phyloP scores from a whole-genome alignment of 805 yeast species.

The Yamadazyma laniorum region DNA sequence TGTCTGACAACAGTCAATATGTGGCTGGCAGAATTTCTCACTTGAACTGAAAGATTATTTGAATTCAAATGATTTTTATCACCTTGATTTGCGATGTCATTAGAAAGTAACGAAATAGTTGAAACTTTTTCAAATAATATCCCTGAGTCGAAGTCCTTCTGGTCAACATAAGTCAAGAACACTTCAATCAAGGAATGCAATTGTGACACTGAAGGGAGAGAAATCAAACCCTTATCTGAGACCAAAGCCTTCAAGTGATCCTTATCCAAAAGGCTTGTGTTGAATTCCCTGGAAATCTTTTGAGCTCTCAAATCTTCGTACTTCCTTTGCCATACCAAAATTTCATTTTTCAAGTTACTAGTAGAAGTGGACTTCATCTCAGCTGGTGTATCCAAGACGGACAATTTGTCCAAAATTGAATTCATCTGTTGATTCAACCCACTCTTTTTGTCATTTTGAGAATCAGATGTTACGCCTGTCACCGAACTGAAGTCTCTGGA shows the following conservation, averaged over 20 bases:
- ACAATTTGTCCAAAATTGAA: slow-evolving; percentile 25
- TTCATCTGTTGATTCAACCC: slow-evolving; percentile 18
- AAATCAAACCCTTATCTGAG: slow-evolving; percentile 44
- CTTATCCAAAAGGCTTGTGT: slow-evolving; percentile 17
- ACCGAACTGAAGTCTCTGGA: slow-evolving; percentile 11
- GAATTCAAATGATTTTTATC: slow-evolving; percentile 22
- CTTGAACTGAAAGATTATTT: slow-evolving; percentile 43
- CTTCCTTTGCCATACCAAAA: slow-evolving; percentile 50
- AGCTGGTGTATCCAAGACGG: slow-evolving; percentile 21
- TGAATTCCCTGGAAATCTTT: slow-evolving; percentile 21
- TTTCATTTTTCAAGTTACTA: slow-evolving; percentile 24
- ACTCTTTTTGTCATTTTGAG: neutral
- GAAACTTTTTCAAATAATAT: slow-evolving; percentile 52
- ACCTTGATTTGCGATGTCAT: slow-evolving; percentile 37
- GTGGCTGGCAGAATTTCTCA: slow-evolving; percentile 70
- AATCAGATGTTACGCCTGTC: too few species aligned
- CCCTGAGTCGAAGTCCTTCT: slow-evolving; percentile 29
- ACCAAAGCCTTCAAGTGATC: slow-evolving; percentile 28
- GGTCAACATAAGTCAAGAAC: slow-evolving; percentile 34
- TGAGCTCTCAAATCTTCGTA: slow-evolving; percentile 48
- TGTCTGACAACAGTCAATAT: slow-evolving; percentile 76
- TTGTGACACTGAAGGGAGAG: slow-evolving; percentile 42
- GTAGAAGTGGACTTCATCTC: slow-evolving; percentile 7
- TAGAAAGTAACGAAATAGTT: slow-evolving; percentile 45
- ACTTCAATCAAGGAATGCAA: slow-evolving; percentile 51